These are phyloP conservation scores for Pseudogymnoascus sp. DNA, from an alignment of 2,329 filamentous ascomycete genomes.

Conservation along the genomic window DNA sequence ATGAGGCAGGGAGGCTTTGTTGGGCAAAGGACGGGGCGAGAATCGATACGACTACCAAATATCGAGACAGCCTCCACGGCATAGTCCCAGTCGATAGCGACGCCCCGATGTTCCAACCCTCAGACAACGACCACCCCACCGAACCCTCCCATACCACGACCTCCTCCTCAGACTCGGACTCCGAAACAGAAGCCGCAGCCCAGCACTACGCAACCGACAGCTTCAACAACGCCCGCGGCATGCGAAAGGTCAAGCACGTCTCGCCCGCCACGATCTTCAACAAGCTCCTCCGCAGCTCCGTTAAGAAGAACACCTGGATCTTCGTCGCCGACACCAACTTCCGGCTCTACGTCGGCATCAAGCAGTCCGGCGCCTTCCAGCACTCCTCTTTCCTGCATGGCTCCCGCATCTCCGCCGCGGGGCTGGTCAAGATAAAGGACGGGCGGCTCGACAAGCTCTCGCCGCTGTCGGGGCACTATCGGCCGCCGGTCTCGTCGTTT, in stretches of 20 bases:
- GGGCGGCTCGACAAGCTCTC: slow-evolving; percentile 68
- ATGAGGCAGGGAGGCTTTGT: slow-evolving; percentile 64
- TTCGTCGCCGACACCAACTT: slow-evolving; percentile 84
- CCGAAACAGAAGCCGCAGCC: slow-evolving; percentile 40
- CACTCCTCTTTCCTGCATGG: slow-evolving; percentile 86
- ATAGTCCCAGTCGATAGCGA: slow-evolving; percentile 56
- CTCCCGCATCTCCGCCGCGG: slow-evolving; percentile 70
- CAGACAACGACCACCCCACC: neutral
- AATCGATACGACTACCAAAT: slow-evolving; percentile 68
- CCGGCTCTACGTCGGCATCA: slow-evolving; percentile 82
- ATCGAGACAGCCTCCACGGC: slow-evolving; percentile 70
- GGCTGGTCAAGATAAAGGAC: slow-evolving; percentile 75
- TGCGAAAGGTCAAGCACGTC: slow-evolving; percentile 56
- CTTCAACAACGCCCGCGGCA: slow-evolving; percentile 51
- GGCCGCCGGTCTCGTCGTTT: slow-evolving; percentile 71
- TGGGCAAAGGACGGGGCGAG: slow-evolving; percentile 77
- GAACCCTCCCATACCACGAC: slow-evolving; percentile 5
- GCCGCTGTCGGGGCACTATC: slow-evolving; percentile 71
- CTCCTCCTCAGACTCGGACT: slow-evolving; percentile 28
- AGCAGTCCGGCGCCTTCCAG: slow-evolving; percentile 79
- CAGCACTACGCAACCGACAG: slow-evolving; percentile 58
- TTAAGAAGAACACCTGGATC: slow-evolving; percentile 87
- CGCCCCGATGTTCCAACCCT: slow-evolving; percentile 42
- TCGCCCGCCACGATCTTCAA: slow-evolving; percentile 68
- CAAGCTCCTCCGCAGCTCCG: slow-evolving; percentile 66